Conservation (phyloP, 208 protist genomes). For the Balamuthia mandrillaris region DNA sequence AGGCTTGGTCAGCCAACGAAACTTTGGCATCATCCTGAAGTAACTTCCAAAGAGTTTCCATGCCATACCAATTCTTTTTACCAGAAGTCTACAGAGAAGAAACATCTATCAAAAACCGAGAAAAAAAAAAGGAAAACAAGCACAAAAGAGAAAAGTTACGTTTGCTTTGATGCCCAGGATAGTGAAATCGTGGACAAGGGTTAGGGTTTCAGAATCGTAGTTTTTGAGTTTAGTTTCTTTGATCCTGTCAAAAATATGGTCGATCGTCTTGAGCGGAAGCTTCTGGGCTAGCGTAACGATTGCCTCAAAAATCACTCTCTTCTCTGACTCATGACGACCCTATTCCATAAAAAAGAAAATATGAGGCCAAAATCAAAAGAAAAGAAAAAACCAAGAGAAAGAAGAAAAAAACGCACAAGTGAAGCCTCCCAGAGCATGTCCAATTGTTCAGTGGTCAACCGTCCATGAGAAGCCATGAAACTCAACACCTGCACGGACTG, state of each 20-base stretch:
- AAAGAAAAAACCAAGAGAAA: neutral
- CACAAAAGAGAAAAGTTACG: neutral
- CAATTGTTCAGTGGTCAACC: neutral
- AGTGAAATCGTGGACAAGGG: constrained; percentile 40
- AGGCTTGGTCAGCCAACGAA: constrained; percentile 8
- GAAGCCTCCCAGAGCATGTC: constrained; percentile 47
- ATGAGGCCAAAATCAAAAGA: neutral
- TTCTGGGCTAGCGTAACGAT: constrained; percentile 30
- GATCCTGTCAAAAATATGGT: constrained; percentile 30
- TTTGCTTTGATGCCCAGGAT: constrained; percentile 34
- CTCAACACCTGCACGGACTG: constrained; percentile 1
- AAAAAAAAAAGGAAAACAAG: neutral
- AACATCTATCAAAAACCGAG: neutral
- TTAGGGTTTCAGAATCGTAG: constrained; percentile 25
- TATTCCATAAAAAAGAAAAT: neutral
- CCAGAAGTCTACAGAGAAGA: neutral
- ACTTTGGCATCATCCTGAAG: neutral
- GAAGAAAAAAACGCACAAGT: neutral
- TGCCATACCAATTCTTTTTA: constrained; percentile 50
- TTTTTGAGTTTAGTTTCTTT: neutral
- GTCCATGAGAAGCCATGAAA: neutral
- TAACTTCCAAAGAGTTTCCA: constrained; percentile 51
- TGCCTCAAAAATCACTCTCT: constrained; percentile 35
- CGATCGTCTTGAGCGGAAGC: constrained; percentile 22
- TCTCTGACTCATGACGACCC: constrained; percentile 34